These are phyloP conservation scores for Tubosaeta brunneosetosa DNA, from an alignment of 768 basidiomycete species.

Conservation along the genomic window DNA sequence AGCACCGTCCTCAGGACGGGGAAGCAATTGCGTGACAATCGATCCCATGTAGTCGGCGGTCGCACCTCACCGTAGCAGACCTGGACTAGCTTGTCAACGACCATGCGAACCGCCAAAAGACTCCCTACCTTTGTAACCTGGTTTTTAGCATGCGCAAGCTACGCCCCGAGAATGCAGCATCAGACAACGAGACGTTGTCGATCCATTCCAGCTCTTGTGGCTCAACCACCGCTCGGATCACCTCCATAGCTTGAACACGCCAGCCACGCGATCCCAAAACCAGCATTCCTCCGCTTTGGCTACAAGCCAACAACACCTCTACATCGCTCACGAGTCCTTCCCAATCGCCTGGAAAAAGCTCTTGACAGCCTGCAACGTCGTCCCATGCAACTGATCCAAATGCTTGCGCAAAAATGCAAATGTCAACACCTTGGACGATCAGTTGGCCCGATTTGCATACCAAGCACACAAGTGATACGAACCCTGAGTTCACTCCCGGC, in stretches of 20 bases:
- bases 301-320: constrained; percentile 7
- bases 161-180: constrained; percentile 38
- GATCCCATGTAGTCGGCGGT: constrained; percentile 22
- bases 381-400: constrained; percentile 27
- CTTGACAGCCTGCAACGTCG: constrained; percentile 20
- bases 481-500: constrained; percentile 30
- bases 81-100: constrained; percentile 12
- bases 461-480: constrained; percentile 14
- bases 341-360: constrained; percentile 15
- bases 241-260: constrained; percentile 26
- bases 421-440: constrained; percentile 19
- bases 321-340: constrained; percentile 10
- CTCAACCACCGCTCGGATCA: constrained; percentile 37
- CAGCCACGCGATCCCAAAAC: constrained; percentile 7
- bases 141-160: constrained; percentile 44
- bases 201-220: constrained; percentile 51
- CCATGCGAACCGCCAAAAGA: neutral
- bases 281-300: neutral
- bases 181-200: constrained; percentile 42
- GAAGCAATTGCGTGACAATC: constrained; percentile 9
- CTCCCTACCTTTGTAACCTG: constrained; percentile 38
- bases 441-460: neutral
- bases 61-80: constrained; percentile 14
- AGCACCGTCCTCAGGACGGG: constrained; percentile 1
- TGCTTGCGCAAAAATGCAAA: constrained; percentile 30